phyloP scores from a whole-genome alignment of 257 asterid genomes.

The Fraxinus excelsior region DNA sequence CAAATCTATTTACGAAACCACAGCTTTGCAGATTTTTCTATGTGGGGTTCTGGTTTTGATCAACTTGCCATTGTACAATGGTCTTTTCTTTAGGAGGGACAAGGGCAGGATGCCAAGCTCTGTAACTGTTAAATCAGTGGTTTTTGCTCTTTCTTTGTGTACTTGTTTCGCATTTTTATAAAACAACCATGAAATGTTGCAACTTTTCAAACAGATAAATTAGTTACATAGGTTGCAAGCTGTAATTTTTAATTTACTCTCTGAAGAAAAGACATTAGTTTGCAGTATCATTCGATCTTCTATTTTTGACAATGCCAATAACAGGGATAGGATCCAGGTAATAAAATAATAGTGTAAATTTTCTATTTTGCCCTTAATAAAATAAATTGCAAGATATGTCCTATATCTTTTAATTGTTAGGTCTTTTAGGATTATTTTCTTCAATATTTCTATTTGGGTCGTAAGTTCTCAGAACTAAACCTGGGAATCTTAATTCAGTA shows the following conservation, averaged over 20 bases:
- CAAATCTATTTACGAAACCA: constrained; percentile 12
- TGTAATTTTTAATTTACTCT: neutral
- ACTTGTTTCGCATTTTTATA: constrained; percentile 34
- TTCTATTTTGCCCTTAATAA: too few relatives aligned
- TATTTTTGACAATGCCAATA: too few relatives aligned
- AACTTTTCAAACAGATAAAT: neutral
- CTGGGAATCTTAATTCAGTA: too few relatives aligned
- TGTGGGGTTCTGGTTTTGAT: constrained; percentile 55
- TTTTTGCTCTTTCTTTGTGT: constrained; percentile 48
- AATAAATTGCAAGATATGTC: too few relatives aligned
- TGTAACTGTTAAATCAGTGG: constrained; percentile 38
- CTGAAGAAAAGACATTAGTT: too few relatives aligned
- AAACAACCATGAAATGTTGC: neutral
- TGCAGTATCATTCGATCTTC: too few relatives aligned
- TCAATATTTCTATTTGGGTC: too few relatives aligned
- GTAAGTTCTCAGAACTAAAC: too few relatives aligned
- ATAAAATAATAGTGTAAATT: too few relatives aligned
- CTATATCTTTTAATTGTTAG: too few relatives aligned
- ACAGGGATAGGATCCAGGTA: too few relatives aligned
- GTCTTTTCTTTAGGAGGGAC: constrained; percentile 59
- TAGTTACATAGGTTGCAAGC: neutral
- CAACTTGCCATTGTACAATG: constrained; percentile 67
- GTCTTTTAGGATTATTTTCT: too few relatives aligned
- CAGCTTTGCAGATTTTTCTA: constrained; percentile 50
- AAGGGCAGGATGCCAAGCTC: constrained; percentile 58